Evolutionary conservation across 495 filamentous ascomycete species (phyloP), one percentile per base, ranked within the genome.

Genomic region (Trichocladium uniseriatum): DNA sequence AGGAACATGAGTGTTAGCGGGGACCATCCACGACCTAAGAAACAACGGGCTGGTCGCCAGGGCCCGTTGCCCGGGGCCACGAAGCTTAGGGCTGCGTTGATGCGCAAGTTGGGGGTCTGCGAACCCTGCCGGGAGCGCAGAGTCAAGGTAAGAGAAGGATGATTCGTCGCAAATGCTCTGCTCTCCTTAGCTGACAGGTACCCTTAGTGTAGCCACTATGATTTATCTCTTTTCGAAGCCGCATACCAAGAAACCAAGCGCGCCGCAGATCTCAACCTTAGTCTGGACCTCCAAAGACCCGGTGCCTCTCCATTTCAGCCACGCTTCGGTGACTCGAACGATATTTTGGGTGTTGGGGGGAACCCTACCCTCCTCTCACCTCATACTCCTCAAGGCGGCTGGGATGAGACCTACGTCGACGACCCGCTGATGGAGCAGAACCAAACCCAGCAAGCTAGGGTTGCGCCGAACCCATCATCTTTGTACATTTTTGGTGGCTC

Each of bases 101-200:
- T 63, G 32, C 63, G 63, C 14, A 57, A 57, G 42, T 20, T 61
- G 10, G 43, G 57, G 18, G 63, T 60, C 20, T 66, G 63, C 21
- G 27, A 39, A 0, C 48, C 43, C 0, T 66, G 63, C 52, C 47
- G 44, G 9, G 15, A 13, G 7, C 61, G 63, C 7, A 55, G 39
- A 22, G 62, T 66, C 7, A 21, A 21, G 32, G 63, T 64, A 43
- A 43, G 56, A 16, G 10, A 38, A 5, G 14, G 5, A 18, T 28
- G 11, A 28, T 5, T 19, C 18, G 8, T 31, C 20, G 13, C 14
- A 19, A 4, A 16, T 6, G 10, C 34, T n/a, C 31, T 39, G 16
- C 24, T 8, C 24, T 8, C 24, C 24, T 27, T 27, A 8, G 11
- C 41, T 45, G 27, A 54, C 53, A 16, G 2, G 13, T 29, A 6